Base-by-base conservation (phyloP, 257 asterid species). In the Penstemon davidsonii region DNA sequence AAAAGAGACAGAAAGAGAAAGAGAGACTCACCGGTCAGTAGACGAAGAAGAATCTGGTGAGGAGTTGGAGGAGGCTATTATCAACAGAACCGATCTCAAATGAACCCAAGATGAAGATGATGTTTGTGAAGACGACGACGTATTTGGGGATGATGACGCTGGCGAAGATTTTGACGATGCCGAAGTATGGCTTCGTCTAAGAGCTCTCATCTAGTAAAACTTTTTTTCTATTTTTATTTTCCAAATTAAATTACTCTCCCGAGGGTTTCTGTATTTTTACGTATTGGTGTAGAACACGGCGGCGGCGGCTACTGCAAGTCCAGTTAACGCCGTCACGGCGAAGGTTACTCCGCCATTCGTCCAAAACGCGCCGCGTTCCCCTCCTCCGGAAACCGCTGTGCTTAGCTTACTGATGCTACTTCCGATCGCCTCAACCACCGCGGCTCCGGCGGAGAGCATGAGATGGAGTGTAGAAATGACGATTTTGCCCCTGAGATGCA, bases 81-180 rank as follows among this genome's bases (percentile, higher is more conserved):
- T 76, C 80, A 84, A 88, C 73, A 88, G 81, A 76, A 88, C 93
- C 88, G 97, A 91, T 87, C 97, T 88, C 87, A 91, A 81, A 75
- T 88, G 92, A 80, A 87, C 83, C 97, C 96, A 88, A 78, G 96
- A 85, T 56, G 87, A 84, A 56, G 97, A 80, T 67, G 82, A 73
- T 0, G 66, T 40, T 8, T 88, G 75, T 12, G 92, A 75, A 1
- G 91, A 84, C 36, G 96, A 81, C 46, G 93, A 73, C 67, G 79
- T 18, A 68, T 72, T 72, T 38, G 85, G 74, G 37, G 90, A 82
- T 3, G 97, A 91, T 59, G 95, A 81, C 73, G 90, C 79, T 44
- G 96, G 83, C 79, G 88, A 81, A 53, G 92, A 80, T 81, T 89
- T 87, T 52, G 98, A 84, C 62, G 90, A 72, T 8, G 91, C 74